phyloP scores from a whole-genome alignment of 208 protist species.

The Tritrichomonas foetus region DNA sequence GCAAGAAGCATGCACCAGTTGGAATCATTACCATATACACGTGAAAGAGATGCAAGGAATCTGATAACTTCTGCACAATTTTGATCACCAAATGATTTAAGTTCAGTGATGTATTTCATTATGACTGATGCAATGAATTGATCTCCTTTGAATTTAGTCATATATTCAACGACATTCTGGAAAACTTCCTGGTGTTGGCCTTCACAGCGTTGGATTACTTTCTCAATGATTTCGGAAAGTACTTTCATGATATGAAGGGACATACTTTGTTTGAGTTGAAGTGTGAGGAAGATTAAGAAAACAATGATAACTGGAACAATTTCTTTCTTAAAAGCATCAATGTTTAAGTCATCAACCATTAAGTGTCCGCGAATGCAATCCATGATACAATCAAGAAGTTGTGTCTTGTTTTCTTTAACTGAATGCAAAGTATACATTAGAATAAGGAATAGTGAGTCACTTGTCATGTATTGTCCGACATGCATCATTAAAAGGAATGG shows the following conservation, averaged over 20 bases:
- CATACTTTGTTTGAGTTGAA: background rate
- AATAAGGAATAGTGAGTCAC: background rate
- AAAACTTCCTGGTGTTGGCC: no score
- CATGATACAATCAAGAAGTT: background rate
- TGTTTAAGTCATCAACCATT: background rate
- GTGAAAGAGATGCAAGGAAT: background rate
- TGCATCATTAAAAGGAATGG: background rate
- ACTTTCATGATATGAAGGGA: slow-evolving; percentile 6
- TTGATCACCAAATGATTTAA: background rate
- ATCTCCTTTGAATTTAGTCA: background rate
- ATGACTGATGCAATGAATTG: background rate
- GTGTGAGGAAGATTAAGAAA: background rate
- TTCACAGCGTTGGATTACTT: background rate
- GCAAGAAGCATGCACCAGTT: background rate
- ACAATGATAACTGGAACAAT: background rate
- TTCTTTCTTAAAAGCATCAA: background rate
- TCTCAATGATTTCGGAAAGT: background rate
- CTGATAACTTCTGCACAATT: background rate
- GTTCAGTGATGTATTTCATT: background rate
- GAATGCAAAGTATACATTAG: background rate
- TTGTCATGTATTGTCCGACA: background rate
- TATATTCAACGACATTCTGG: background rate
- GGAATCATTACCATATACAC: background rate
- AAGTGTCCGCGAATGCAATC: background rate
- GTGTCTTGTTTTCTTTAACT: background rate